Percentiles rank a stretch among this genome's conserved stretches.
Conservation (phyloP, 176 grass and related monocot species). For the Eremochloa ophiuroides region DNA sequence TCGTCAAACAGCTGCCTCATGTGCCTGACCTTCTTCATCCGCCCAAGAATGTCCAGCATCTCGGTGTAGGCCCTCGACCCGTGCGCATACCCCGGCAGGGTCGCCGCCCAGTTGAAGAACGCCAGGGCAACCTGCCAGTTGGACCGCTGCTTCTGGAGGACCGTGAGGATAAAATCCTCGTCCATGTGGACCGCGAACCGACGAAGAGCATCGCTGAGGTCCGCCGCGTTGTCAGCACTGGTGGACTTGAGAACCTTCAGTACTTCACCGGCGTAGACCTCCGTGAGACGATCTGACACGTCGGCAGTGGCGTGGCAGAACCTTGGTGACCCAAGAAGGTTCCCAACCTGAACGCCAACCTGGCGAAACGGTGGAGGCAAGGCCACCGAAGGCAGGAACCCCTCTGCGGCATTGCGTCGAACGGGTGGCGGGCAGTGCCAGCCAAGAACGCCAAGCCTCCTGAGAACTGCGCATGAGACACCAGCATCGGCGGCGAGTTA, state of each 20-base stretch:
- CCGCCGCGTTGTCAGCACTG: not conserved
- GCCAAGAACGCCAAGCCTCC: not conserved
- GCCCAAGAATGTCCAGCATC: slow-evolving; percentile 72
- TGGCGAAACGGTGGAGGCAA: not conserved
- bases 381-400: not conserved
- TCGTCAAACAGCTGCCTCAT: slow-evolving; percentile 60
- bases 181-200: slow-evolving; percentile 25
- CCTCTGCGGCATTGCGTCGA: slow-evolving; percentile 19
- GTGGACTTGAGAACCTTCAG: slow-evolving; percentile 41
- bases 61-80: slow-evolving; percentile 39
- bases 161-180: slow-evolving; percentile 46
- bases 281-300: not conserved
- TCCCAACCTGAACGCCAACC: not conserved
- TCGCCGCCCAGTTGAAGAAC: slow-evolving; percentile 55
- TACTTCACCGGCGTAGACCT: not conserved
- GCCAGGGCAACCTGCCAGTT: slow-evolving; percentile 50
- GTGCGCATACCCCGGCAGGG: slow-evolving; percentile 27
- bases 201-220: slow-evolving; percentile 21
- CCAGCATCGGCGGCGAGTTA: not conserved
- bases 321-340: not conserved
- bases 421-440: not conserved
- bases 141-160: slow-evolving; percentile 52
- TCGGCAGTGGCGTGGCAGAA: not conserved
- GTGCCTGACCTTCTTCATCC: slow-evolving; percentile 66
- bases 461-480: not conserved